These are phyloP conservation scores for Coemansia sp. DNA, from an alignment of 371 early-diverging fungal species.

Conservation along the genomic window DNA sequence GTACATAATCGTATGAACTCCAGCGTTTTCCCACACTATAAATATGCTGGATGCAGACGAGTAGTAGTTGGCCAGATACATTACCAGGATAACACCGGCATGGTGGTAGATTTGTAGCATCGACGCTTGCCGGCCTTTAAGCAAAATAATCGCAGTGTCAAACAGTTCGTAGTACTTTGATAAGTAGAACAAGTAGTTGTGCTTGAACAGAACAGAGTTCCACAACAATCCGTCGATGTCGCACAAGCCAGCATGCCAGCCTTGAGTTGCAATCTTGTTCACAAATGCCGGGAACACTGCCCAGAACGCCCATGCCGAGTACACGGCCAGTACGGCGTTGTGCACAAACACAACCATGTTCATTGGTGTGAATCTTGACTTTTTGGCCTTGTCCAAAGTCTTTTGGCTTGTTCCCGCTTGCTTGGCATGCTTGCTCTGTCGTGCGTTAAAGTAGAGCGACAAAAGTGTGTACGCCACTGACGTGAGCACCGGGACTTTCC, in stretches of 20 bases:
- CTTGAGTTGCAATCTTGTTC: constrained; percentile 50
- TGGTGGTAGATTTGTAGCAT: constrained; percentile 87
- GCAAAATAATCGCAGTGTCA: constrained; percentile 77
- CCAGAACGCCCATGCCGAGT: constrained; percentile 72
- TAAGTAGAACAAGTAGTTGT: constrained; percentile 57
- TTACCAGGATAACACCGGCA: constrained; percentile 78
- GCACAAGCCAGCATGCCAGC: constrained; percentile 54
- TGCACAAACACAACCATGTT: constrained; percentile 65
- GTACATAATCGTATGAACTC: constrained; percentile 90
- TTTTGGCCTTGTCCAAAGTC: background rate
- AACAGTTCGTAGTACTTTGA: constrained; percentile 84
- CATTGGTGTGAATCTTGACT: constrained; percentile 22
- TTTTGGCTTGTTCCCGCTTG: background rate
- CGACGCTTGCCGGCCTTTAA: constrained; percentile 73
- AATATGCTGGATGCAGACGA: constrained; percentile 72
- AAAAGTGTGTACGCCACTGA: constrained; percentile 19
- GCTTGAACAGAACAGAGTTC: constrained; percentile 54
- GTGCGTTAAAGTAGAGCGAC: constrained; percentile 31
- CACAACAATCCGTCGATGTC: constrained; percentile 65
- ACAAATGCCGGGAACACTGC: constrained; percentile 60
- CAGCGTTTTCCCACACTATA: constrained; percentile 82
- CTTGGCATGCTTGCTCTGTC: constrained; percentile 14
- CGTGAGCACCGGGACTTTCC: constrained; percentile 32
- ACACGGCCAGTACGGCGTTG: constrained; percentile 68
- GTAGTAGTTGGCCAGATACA: constrained; percentile 66